Conservation (phyloP, 2,329 filamentous ascomycete genomes). For the Aspergillus pseudotamarii region DNA sequence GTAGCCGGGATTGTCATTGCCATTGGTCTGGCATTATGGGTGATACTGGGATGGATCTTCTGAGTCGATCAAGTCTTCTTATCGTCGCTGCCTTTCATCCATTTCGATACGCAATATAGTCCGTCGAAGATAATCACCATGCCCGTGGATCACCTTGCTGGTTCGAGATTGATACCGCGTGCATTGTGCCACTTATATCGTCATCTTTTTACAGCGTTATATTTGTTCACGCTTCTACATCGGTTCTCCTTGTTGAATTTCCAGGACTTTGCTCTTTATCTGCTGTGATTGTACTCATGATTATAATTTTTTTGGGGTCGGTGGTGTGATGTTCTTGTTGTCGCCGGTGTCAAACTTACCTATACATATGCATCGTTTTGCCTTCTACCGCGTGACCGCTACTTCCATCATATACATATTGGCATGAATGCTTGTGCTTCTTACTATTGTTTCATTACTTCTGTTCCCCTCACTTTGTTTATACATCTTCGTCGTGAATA, state of each 20-base stretch:
- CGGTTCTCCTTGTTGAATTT: neutral
- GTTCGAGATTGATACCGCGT: constrained; percentile 12
- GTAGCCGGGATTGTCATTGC: constrained; percentile 80
- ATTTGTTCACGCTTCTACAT: neutral
- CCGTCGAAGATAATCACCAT: neutral
- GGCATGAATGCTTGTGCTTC: neutral
- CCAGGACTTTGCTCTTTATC: neutral
- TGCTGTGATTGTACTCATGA: neutral
- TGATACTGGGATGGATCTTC: constrained; percentile 67
- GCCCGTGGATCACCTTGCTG: constrained; percentile 13
- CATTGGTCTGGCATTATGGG: constrained; percentile 74
- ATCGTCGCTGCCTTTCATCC: neutral
- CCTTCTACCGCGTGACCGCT: neutral
- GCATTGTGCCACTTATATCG: neutral
- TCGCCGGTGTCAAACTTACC: neutral
- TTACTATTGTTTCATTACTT: neutral
- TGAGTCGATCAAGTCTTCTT: constrained; percentile 17
- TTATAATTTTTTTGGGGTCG: neutral
- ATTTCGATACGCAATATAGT: neutral
- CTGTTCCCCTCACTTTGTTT: neutral
- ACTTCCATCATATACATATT: neutral
- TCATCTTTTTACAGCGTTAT: constrained; percentile 1
- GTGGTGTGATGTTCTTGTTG: neutral
- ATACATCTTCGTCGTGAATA: neutral
- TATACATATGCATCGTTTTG: neutral